Conservation (phyloP, 306 rosid genomes). For the Boehmeria nivea region DNA sequence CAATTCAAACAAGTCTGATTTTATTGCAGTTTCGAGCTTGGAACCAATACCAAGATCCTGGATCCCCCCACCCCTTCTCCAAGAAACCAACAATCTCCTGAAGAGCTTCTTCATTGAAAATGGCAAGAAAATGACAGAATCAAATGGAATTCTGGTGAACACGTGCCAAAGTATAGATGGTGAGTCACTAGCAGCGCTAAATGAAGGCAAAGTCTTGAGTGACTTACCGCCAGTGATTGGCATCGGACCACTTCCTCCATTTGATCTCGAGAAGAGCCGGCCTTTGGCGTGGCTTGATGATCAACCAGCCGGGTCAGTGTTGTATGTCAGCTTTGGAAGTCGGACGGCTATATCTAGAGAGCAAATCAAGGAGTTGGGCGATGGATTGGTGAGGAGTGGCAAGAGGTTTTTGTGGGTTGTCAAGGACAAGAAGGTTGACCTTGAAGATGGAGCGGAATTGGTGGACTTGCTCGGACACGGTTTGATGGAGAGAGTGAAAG, state of each 20-base stretch:
- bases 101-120: conserved; percentile 16
- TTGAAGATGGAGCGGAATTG: not conserved
- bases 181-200: conserved; percentile 13
- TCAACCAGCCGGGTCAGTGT: conserved; percentile 20
- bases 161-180: conserved; percentile 17
- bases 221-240: conserved; percentile 17
- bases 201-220: conserved; percentile 8
- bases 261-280: not conserved
- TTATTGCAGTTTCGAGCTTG: conserved; percentile 1
- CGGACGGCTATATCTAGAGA: conserved; percentile 30
- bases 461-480: not conserved
- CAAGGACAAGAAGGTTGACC: conserved; percentile 25
- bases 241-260: conserved; percentile 22
- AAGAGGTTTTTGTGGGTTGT: conserved; percentile 24
- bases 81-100: not conserved
- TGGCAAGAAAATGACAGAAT: conserved; percentile 22
- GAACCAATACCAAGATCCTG: conserved; percentile 19
- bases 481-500: not conserved
- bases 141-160: conserved; percentile 23
- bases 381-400: conserved; percentile 21
- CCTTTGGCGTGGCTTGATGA: conserved; percentile 20
- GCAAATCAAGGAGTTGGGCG: conserved; percentile 18
- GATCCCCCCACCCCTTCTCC: conserved; percentile 27
- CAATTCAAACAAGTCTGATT: not conserved
- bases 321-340: conserved; percentile 30